Percentiles rank a stretch among this genome's conserved stretches.
phyloP scores from a whole-genome alignment of 352 stramenopile genomes.

The Pythium myriotylum region DNA sequence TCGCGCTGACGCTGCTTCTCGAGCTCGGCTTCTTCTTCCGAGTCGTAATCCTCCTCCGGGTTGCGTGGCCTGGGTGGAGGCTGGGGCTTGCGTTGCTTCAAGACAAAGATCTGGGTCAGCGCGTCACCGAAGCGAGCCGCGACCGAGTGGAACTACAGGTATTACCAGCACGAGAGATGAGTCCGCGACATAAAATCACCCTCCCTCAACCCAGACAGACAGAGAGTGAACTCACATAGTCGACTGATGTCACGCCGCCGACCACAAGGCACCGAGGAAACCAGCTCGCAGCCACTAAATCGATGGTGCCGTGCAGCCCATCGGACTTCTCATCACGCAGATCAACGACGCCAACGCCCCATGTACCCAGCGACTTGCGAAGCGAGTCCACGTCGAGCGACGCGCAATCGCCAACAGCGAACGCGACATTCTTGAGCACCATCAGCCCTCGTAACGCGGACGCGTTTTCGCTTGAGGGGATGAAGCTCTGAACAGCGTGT shows the following conservation, averaged over 20 bases:
- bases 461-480: conserved; percentile 4
- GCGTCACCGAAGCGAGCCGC: conserved; percentile 34
- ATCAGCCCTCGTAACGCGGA: conserved; percentile 3
- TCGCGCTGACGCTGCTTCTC: conserved; percentile 27
- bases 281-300: not conserved
- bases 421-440: conserved; percentile 2
- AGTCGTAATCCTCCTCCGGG: conserved; percentile 39
- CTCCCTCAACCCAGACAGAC: no score
- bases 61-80: conserved; percentile 19
- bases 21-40: conserved; percentile 48
- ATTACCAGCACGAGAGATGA: not conserved
- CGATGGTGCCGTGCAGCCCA: conserved; percentile 4
- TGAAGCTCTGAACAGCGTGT: conserved; percentile 17
- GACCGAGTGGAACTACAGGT: conserved; percentile 35
- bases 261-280: conserved; percentile 41
- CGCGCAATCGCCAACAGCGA: conserved; percentile 13
- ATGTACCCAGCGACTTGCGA: not conserved
- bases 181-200: no score
- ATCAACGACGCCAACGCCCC: conserved; percentile 18
- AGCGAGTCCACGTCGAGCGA: conserved; percentile 2
- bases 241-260: conserved; percentile 23
- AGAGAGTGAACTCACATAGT: conserved; percentile 32
- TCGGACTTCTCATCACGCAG: not conserved
- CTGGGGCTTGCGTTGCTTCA: conserved; percentile 37
- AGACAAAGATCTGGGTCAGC: conserved; percentile 40